A percentile compares a stretch with the other conserved stretches of the same genome.
Evolutionary conservation across 2,329 filamentous ascomycete genomes (phyloP).

Genomic region (Graphilbum ipis-grandicollis): DNA sequence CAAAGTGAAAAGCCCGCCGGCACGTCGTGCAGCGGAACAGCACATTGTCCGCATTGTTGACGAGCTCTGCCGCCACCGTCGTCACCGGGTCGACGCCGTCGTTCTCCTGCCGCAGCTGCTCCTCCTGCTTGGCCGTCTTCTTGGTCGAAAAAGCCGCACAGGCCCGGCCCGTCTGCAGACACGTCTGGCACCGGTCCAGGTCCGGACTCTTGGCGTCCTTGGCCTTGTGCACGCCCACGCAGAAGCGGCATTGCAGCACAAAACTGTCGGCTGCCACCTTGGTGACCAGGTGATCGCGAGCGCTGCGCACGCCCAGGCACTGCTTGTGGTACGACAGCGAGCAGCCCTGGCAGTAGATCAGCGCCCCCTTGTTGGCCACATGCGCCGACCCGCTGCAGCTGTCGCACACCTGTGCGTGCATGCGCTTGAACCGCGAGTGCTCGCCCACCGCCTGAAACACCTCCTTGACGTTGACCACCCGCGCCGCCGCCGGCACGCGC

Average conservation of each 20-base stretch:
- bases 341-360: conserved; percentile 87
- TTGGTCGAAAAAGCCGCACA: conserved; percentile 59
- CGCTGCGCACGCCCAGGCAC: conserved; percentile 59
- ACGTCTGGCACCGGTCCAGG: conserved; percentile 55
- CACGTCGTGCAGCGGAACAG: conserved; percentile 73
- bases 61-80: conserved; percentile 36
- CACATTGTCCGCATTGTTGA: conserved; percentile 63
- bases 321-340: conserved; percentile 65
- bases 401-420: conserved; percentile 57
- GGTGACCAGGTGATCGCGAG: conserved; percentile 74
- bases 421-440: conserved; percentile 44
- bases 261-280: conserved; percentile 65
- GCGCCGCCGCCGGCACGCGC: conserved; percentile 25
- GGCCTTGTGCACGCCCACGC: conserved; percentile 49
- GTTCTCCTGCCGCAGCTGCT: conserved; percentile 66
- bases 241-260: conserved; percentile 78
- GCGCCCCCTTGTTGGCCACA: conserved; percentile 41
- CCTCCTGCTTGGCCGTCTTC: conserved; percentile 63
- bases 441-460: conserved; percentile 47
- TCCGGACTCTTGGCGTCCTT: conserved; percentile 56
- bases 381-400: conserved; percentile 44
- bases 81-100: conserved; percentile 61
- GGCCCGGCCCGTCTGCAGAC: conserved; percentile 45
- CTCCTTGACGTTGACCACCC: conserved; percentile 52
- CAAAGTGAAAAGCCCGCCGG: conserved; percentile 63